Evolutionary conservation across 805 yeast species (phyloP), one percentile per base, ranked within the genome.

Genomic region (Scheffersomyces spartinae): DNA sequence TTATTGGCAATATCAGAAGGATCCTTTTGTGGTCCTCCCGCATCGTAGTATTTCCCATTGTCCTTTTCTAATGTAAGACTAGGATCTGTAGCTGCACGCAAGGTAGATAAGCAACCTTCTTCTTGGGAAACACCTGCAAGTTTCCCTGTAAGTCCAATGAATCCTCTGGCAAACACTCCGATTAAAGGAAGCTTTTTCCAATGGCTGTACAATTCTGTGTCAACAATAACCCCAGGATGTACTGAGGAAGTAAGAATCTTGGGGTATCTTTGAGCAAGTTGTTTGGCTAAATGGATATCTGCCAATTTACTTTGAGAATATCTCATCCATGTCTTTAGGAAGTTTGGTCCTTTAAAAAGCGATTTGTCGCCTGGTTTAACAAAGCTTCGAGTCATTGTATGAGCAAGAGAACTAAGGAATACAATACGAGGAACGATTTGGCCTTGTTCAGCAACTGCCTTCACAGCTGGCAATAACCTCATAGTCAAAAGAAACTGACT

Each of bases 151-250:
- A 36, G 29, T 12, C 32, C 27, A 19, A 46, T 39, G 6, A 35
- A 23, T 1, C 29, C 27, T 19, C 30, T 38, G 11, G 44, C 27
- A 5, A 45, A 18, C 6, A 29, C 30, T 7, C 55, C 56, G 5
- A 51, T 8, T 7, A 39, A 25, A 3, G 50, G 47, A 25, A 47
- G 21, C 11, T 29, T 35, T 23, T 36, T 44, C 53, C 52, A 47
- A 30, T 44, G 32, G 26, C 42, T 40, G 34, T 49, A 56, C 14
- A 58, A 42, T 16, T 36, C 51, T 2, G 64, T 55, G 5, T 42
- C 49, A 10, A 52, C 30, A 24, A 58, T 40, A 4, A 55, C 36
- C 1, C 65, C 65, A 2, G 65, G 64, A 26, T 59, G 65, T 2
- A 53, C 49, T 1, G 64, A 33, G n/a, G 52, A 30, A 5, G 43